A percentile compares a stretch with the other conserved stretches of the same genome.
Evolutionary conservation across 441 rosid species (phyloP).

Genomic region (Bruguiera hainesii): DNA sequence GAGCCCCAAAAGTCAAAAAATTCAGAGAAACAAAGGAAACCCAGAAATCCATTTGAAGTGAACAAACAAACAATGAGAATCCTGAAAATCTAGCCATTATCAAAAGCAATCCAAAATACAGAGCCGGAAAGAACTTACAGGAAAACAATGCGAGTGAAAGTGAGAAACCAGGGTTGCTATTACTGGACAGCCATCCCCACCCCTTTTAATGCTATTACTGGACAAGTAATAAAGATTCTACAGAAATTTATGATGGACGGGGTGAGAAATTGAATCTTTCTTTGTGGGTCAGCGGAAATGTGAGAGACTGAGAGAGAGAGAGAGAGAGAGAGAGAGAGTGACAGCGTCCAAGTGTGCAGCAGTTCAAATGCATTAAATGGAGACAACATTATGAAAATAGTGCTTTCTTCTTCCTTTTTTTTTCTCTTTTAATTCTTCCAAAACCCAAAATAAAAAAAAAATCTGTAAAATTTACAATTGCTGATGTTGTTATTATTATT

Average conservation of each 20-base stretch:
- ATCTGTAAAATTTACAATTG: no score
- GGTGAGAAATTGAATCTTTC: not conserved
- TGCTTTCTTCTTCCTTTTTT: conserved; percentile 7
- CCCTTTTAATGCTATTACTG: no score
- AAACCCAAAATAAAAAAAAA: not conserved
- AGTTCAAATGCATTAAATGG: conserved; percentile 40
- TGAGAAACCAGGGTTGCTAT: not conserved
- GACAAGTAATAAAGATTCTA: no score
- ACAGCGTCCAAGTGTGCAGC: not conserved
- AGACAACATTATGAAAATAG: conserved; percentile 16
- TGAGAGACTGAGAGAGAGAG: not conserved
- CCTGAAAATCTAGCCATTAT: conserved; percentile 14
- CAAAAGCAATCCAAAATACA: not conserved
- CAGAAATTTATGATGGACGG: conserved; percentile 11
- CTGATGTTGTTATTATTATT: not conserved
- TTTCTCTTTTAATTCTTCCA: not conserved
- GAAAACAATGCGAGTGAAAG: conserved; percentile 2
- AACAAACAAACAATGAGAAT: not conserved
- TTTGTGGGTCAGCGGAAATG: not conserved
- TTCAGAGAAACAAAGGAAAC: not conserved
- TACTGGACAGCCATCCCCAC: not conserved
- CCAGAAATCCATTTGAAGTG: not conserved
- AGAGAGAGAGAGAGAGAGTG: conserved; percentile 16
- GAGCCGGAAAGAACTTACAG: conserved; percentile 24
- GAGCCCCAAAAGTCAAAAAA: not conserved